Conservation (phyloP, 1,284 basidiomycete genomes). For the Macrocybe sp. region DNA sequence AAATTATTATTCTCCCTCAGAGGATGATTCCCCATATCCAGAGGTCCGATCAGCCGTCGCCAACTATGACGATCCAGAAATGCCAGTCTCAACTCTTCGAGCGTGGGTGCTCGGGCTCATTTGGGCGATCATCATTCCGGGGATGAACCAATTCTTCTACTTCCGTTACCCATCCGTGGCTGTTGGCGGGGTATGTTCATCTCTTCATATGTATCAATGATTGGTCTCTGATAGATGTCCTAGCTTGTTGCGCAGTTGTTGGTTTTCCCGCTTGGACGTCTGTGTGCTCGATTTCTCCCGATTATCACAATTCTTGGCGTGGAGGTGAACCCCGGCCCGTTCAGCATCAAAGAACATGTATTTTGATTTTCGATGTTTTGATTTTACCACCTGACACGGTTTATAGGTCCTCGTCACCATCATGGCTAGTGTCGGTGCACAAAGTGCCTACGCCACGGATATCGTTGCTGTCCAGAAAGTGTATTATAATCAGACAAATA, state of each 20-base stretch:
- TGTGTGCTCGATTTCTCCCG: conserved; percentile 48
- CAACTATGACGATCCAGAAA: conserved; percentile 49
- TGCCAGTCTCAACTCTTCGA: conserved; percentile 52
- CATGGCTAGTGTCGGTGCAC: conserved; percentile 64
- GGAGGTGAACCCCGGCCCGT: conserved; percentile 67
- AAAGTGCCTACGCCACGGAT: conserved; percentile 59
- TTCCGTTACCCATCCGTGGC: conserved; percentile 45
- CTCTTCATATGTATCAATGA: conserved; percentile 1
- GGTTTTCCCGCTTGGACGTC: conserved; percentile 52
- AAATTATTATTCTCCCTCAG: conserved; percentile 4
- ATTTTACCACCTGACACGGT: conserved; percentile 8
- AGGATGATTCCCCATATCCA: conserved; percentile 41
- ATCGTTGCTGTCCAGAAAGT: conserved; percentile 60
- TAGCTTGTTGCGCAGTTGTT: conserved; percentile 50
- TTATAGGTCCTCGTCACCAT: conserved; percentile 48
- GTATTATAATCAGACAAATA: conserved; percentile 41
- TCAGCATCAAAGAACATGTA: conserved; percentile 73
- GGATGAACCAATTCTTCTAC: conserved; percentile 52
- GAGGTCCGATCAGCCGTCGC: conserved; percentile 58
- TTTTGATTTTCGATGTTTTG: conserved; percentile 12
- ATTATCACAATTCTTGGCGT: conserved; percentile 41
- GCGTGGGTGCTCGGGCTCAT: conserved; percentile 45
- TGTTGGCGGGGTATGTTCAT: conserved; percentile 31
- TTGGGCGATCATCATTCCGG: conserved; percentile 48
- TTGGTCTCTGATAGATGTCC: conserved; percentile 3